A percentile compares a stretch with the other conserved stretches of the same genome.
Conservation (phyloP, 192 early-diverging fungal species). For the Coemansia sp. region DNA sequence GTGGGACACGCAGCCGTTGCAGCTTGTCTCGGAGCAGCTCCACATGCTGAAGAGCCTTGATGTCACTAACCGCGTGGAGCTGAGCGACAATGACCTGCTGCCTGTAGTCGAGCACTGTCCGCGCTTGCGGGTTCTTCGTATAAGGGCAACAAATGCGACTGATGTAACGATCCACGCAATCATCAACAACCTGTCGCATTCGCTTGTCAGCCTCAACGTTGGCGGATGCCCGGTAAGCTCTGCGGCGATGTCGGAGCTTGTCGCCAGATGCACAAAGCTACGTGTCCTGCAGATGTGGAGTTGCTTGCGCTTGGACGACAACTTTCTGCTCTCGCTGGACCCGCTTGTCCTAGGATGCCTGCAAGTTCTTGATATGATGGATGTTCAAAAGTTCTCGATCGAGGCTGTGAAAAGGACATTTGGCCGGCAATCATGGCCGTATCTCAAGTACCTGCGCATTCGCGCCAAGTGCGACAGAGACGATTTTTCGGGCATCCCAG, state of each 20-base stretch:
- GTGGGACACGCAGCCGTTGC: constrained; percentile 57
- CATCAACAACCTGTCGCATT: constrained; percentile 33
- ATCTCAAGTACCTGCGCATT: constrained; percentile 51
- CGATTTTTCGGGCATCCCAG: constrained; percentile 49
- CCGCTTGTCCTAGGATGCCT: constrained; percentile 29
- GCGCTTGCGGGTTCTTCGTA: constrained; percentile 42
- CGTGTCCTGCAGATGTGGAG: constrained; percentile 51
- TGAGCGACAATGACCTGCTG: constrained; percentile 49
- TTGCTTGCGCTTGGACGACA: constrained; percentile 51
- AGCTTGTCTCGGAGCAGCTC: constrained; percentile 44
- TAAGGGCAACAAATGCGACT: constrained; percentile 53
- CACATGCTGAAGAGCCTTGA: constrained; percentile 43
- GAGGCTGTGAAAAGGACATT: constrained; percentile 46
- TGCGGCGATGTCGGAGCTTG: constrained; percentile 51
- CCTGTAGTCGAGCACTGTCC: constrained; percentile 47
- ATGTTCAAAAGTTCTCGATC: constrained; percentile 53
- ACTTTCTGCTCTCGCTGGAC: constrained; percentile 46
- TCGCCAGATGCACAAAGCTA: constrained; percentile 35
- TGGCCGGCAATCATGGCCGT: constrained; percentile 45
- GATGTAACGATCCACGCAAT: constrained; percentile 48
- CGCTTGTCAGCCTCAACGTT: constrained; percentile 48
- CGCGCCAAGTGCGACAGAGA: constrained; percentile 38
- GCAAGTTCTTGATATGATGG: constrained; percentile 57
- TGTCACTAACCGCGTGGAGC: constrained; percentile 56
- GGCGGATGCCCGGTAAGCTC: constrained; percentile 56